Conservation (phyloP, 306 rosid species). For the Lathyrus sativus region DNA sequence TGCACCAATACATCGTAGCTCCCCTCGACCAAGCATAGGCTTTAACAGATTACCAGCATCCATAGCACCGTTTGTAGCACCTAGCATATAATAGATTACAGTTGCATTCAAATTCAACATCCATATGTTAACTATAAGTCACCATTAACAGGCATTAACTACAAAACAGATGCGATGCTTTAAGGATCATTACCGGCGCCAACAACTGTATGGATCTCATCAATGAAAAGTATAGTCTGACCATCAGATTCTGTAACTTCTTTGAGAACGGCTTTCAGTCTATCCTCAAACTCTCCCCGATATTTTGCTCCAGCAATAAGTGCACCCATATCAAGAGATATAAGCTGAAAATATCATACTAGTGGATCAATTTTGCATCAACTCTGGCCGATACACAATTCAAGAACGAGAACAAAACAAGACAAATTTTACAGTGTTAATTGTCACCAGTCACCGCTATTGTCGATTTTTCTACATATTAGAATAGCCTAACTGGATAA, state of each 20-base stretch:
- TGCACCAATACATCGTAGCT: conserved; percentile 95
- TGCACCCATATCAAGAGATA: conserved; percentile 99
- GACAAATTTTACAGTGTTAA: conserved; percentile 16
- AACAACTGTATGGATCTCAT: conserved; percentile 97
- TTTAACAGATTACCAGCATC: conserved; percentile 98
- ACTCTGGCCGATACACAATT: conserved; percentile 7
- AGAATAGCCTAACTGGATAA: conserved; percentile 27
- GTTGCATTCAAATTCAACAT: conserved; percentile 29
- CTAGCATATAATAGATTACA: conserved; percentile 46
- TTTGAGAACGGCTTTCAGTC: conserved; percentile 96
- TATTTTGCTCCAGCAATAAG: conserved; percentile 98
- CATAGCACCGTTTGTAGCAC: conserved; percentile 98
- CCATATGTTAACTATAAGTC: conserved; percentile 20
- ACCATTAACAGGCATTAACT: neutral
- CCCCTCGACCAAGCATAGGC: conserved; percentile 99
- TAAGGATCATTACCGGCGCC: conserved; percentile 77
- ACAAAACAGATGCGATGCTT: conserved; percentile 11
- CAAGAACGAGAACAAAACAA: conserved; percentile 9
- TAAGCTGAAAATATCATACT: conserved; percentile 61
- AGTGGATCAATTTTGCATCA: conserved; percentile 34
- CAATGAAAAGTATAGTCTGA: conserved; percentile 88
- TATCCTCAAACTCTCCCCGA: conserved; percentile 98
- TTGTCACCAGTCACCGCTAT: conserved; percentile 26
- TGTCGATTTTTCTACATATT: conserved; percentile 11
- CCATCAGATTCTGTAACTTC: conserved; percentile 99